phyloP scores from a whole-genome alignment of 106 monocot genomes.

The Vanilla planifolia region DNA sequence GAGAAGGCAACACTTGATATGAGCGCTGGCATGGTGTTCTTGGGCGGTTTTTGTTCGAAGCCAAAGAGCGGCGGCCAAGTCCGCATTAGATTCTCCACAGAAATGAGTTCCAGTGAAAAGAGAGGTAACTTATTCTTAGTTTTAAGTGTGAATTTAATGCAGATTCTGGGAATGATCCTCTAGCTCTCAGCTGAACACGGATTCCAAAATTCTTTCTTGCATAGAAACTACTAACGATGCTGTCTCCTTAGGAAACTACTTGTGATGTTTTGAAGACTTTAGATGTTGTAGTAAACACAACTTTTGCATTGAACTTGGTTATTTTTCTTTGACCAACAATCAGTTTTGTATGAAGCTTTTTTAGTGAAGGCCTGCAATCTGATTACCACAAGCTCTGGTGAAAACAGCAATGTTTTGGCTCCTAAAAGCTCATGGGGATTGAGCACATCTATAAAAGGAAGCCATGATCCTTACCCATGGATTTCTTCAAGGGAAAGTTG shows the following conservation, averaged over 20 bases:
- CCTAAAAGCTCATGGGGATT: constrained; percentile 9
- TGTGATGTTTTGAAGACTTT: too few relatives aligned
- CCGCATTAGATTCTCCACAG: not conserved
- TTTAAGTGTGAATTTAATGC: not conserved
- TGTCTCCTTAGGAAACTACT: too few relatives aligned
- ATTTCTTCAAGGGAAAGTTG: constrained; percentile 11
- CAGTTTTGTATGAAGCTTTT: constrained; percentile 17
- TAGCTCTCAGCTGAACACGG: too few relatives aligned
- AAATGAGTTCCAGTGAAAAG: constrained; percentile 7
- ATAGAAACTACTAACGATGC: too few relatives aligned
- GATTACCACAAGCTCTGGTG: constrained; percentile 15
- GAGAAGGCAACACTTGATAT: constrained; percentile 18
- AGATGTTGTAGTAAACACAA: too few relatives aligned
- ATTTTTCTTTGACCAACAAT: too few relatives aligned
- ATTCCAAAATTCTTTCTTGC: too few relatives aligned
- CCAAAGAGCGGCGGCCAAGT: not conserved
- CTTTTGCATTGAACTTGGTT: too few relatives aligned
- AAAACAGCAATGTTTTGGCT: constrained; percentile 17
- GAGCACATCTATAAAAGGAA: constrained; percentile 17
- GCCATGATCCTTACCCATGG: constrained; percentile 8
- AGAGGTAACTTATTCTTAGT: constrained; percentile 14
- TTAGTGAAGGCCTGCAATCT: constrained; percentile 22
- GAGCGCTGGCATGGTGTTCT: constrained; percentile 9
- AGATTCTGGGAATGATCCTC: too few relatives aligned
- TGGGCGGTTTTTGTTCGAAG: not conserved